Evolutionary conservation across 805 yeast genomes (phyloP), one percentile per base, ranked within the genome.

Genomic region (Cyberlindnera nakhonratchasimensis): DNA sequence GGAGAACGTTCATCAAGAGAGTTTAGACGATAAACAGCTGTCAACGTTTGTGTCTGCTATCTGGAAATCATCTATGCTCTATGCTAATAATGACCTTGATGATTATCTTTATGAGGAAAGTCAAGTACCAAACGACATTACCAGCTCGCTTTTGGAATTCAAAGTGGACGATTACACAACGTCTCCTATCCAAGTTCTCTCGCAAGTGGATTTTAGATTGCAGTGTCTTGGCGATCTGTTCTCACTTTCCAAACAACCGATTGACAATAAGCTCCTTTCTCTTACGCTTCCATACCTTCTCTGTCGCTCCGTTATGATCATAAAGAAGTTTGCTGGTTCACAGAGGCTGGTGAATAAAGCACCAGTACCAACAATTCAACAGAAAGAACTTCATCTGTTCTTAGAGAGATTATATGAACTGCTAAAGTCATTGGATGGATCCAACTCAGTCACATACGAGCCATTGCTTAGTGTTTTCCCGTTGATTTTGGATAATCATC

Each of bases 311-410:
- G 77, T 84, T 0, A 70, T 85, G 46, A 72, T 78, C 0, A 62
- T 90, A 33, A 70, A 83, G 42, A 75, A 83, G 45, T 80, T 77
- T 47, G 65, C 85, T 6, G 77, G 82, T 13, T 89, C 85, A 49
- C 75, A 72, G 38, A 74, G 70, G 24, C 62, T 89, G 11, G 57
- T 82, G 6, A 76, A 79, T 26, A 66, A 61, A 23, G 74, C 74
- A 39, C 97, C 97, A 1, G 65, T 85, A 13, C 76, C 91, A 0
- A 69, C 73, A 29, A 60, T 85, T 7, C 87, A 86, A 50, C 75
- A 75, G 40, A 61, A 65, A 6, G 98, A 90, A 58, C 54, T 89
- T n/a, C 47, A 50, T 11, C 52, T 66, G 0, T 53, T 79, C 6
- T 51, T 82, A 19, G 45, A 59, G 4, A 83, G 85, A 0, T 51